phyloP scores from a whole-genome alignment of 345 rosid species.

The Eucalyptus leucophloia region DNA sequence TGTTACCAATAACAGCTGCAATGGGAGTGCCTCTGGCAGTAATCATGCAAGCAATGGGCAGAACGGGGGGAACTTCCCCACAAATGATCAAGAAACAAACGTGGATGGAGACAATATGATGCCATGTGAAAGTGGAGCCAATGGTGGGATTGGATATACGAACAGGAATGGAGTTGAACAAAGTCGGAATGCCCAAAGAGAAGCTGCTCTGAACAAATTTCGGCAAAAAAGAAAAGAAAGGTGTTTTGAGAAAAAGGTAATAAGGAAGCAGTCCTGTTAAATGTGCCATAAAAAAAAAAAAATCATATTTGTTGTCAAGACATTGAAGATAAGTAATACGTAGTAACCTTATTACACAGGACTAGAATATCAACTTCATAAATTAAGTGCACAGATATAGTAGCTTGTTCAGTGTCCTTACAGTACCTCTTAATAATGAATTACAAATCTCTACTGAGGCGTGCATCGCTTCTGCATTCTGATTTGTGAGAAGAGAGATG shows the following conservation, averaged over 20 bases:
- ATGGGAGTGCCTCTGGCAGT: constrained; percentile 31
- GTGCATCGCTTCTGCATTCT: not conserved
- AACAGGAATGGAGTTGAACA: constrained; percentile 1
- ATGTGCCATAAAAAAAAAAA: not conserved
- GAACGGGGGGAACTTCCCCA: constrained; percentile 10
- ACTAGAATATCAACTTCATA: not conserved
- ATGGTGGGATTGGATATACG: constrained; percentile 1
- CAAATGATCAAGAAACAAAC: constrained; percentile 11
- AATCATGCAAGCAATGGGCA: constrained; percentile 35
- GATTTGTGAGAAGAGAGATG: not conserved
- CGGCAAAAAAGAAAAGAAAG: constrained; percentile 53
- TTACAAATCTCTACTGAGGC: not conserved
- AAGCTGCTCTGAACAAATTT: constrained; percentile 46
- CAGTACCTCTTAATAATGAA: not conserved
- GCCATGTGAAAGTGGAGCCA: constrained; percentile 1
- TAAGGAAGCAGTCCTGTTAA: not conserved
- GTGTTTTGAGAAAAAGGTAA: constrained; percentile 53
- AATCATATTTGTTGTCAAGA: not conserved
- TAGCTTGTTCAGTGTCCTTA: not conserved
- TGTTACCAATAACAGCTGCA: constrained; percentile 12
- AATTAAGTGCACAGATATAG: not conserved
- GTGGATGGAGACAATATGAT: constrained; percentile 8
- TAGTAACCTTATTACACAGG: not conserved
- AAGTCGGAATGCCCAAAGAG: constrained; percentile 22
- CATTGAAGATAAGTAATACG: not conserved